phyloP scores from a whole-genome alignment of 129 eudicot genomes.

The Heracleum sosnowskyi region DNA sequence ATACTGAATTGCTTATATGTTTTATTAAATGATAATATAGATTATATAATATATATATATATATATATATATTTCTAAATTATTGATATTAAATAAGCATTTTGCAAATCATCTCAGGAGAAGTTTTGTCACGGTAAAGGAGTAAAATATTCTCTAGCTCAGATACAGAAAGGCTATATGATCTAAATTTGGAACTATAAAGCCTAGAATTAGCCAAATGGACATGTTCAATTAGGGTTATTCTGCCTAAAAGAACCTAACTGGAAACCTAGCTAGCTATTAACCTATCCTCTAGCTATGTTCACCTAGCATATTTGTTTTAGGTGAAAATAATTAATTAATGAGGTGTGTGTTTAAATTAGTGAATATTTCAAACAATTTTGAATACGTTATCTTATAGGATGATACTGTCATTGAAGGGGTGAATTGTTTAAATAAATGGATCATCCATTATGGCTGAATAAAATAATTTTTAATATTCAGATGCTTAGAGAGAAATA shows the following conservation, averaged over 20 bases:
- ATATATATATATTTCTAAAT: too few species aligned
- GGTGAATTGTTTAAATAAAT: not conserved
- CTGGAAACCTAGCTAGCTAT: slow-evolving; percentile 26
- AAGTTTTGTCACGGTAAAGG: too few species aligned
- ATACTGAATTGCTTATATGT: too few species aligned
- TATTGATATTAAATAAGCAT: too few species aligned
- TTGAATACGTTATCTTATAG: not conserved
- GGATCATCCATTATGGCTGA: too few species aligned
- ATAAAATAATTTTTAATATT: too few species aligned
- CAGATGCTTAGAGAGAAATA: too few species aligned
- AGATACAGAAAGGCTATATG: not conserved
- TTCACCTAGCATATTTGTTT: not conserved
- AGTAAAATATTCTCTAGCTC: not conserved
- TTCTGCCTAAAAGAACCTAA: slow-evolving; percentile 19
- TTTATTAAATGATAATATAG: too few species aligned
- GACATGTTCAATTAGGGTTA: slow-evolving; percentile 15
- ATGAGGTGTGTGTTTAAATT: not conserved
- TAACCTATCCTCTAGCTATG: slow-evolving; percentile 12
- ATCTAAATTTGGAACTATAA: not conserved
- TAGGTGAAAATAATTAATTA: not conserved
- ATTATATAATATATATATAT: too few species aligned
- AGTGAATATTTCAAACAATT: not conserved
- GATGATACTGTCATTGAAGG: not conserved
- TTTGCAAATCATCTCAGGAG: too few species aligned
- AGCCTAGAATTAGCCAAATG: not conserved